Evolutionary conservation across 768 basidiomycete species (phyloP).

Genomic region (Hygrophoropsis aurantiaca): DNA sequence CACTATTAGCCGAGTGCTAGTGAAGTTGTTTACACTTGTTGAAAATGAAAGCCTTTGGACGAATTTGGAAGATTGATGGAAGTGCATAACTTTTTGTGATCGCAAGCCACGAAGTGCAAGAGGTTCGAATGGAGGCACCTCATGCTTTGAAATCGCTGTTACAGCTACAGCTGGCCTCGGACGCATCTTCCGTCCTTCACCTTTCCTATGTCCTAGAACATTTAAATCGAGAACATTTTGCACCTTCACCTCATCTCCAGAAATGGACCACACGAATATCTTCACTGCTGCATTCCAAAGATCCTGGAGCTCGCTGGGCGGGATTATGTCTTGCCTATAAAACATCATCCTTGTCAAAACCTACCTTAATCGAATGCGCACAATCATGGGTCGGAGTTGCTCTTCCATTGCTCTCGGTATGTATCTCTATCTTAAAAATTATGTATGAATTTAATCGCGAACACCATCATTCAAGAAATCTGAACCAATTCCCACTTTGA

Average conservation of each 20-base stretch:
- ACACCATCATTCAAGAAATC: constrained; percentile 51
- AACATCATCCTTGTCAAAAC: constrained; percentile 57
- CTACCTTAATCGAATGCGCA: constrained; percentile 65
- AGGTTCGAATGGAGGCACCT: constrained; percentile 38
- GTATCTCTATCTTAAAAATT: constrained; percentile 35
- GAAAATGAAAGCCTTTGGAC: constrained; percentile 20
- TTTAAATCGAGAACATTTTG: constrained; percentile 53
- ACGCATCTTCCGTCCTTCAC: constrained; percentile 56
- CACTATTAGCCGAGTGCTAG: neutral
- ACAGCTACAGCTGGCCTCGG: constrained; percentile 72
- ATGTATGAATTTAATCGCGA: constrained; percentile 13
- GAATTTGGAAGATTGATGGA: neutral
- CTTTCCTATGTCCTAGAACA: constrained; percentile 57
- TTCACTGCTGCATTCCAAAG: constrained; percentile 75
- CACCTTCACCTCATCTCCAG: constrained; percentile 61
- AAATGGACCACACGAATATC: constrained; percentile 79
- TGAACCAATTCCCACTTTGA: constrained; percentile 59
- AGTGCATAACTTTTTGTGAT: neutral
- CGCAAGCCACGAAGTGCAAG: neutral
- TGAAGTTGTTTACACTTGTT: constrained; percentile 30
- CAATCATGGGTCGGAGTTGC: constrained; percentile 69
- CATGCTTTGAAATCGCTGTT: constrained; percentile 64
- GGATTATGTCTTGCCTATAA: constrained; percentile 74
- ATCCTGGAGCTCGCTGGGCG: constrained; percentile 76
- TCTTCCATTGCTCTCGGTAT: constrained; percentile 68